Conservation (phyloP, 805 yeast genomes). For the Metschnikowia sp. region DNA sequence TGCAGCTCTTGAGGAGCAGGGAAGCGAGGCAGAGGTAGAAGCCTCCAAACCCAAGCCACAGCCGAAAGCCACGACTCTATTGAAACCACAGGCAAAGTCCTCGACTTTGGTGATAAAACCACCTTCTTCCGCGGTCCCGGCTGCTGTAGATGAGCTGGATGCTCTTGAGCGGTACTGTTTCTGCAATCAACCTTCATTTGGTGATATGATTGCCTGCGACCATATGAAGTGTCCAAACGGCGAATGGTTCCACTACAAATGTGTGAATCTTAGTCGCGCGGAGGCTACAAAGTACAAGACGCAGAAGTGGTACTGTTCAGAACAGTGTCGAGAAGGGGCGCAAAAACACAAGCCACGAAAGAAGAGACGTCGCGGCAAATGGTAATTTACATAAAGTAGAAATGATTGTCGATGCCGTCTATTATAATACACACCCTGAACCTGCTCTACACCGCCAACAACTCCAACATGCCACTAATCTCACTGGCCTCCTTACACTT, state of each 20-base stretch:
- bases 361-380: conserved; percentile 3
- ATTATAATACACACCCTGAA: background rate
- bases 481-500: conserved; percentile 85
- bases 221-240: conserved; percentile 39
- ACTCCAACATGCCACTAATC: conserved; percentile 90
- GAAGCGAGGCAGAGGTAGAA: no score
- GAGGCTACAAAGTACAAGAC: conserved; percentile 35
- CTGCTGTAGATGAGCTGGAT: no score
- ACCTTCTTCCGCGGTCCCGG: no score
- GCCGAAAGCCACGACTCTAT: no score
- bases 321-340: conserved; percentile 23
- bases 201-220: conserved; percentile 31
- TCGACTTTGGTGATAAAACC: no score
- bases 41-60: no score
- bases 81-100: no score
- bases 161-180: conserved; percentile 19
- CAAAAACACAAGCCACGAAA: conserved; percentile 3
- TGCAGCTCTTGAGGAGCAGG: no score
- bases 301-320: conserved; percentile 40
- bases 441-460: conserved; percentile 46
- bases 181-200: conserved; percentile 27
- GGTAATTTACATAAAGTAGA: background rate
- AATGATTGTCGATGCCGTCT: background rate
- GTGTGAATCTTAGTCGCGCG: conserved; percentile 39
- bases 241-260: conserved; percentile 46